Evolutionary conservation across 2,329 filamentous ascomycete genomes (phyloP), one percentile per base, ranked within the genome.

Genomic region (Chalaropsis ovoidea): DNA sequence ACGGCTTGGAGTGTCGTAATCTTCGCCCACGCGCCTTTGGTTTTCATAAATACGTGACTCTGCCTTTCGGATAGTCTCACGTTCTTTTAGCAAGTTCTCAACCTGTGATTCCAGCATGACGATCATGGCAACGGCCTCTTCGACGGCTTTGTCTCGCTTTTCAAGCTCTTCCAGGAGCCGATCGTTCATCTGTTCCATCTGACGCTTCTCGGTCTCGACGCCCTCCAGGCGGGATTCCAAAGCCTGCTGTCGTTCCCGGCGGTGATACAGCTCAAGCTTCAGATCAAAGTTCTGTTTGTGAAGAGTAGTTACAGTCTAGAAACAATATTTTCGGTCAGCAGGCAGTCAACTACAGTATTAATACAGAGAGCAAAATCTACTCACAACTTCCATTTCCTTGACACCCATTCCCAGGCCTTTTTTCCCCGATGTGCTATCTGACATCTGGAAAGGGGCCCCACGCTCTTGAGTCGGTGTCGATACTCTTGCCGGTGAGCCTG

Each of bases 231-330:
- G 77, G 42, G 80, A 77, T 71, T 89, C 85, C 42, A 89, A 71
- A 24, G 76, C 76, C 8, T 78, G 79, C 70, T 87, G 85, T 64
- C 81, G 80, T 73, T 90, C 82, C 35, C 87, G 80, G 6, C 86
- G 80, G 71, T 90, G 86, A 70, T 82, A 88, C 0, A 90, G 74
- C 72, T 90, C 86, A 41, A 90, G 77, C 73, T 90, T 90, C 52
- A 90, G 78, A 69, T 89, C 86, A 70, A 90, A 90, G 71, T 90
- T 90, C 74, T 89, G 83, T 72, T 90, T 90, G 73, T 86, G 84
- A 24, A 90, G 75, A 1, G 79, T 85, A 3, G 86, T 87, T 63
- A 89, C 75, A 64, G 85, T 82, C 80, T 87, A 61, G 45, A 15
- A 4, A 22, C n/a, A 2, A 54, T 60, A 52, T 19, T 64, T 15